A percentile compares a stretch with the other conserved stretches of the same genome.
phyloP scores from a whole-genome alignment of 2,329 filamentous ascomycete species.

The Lecanicillium sp. region DNA sequence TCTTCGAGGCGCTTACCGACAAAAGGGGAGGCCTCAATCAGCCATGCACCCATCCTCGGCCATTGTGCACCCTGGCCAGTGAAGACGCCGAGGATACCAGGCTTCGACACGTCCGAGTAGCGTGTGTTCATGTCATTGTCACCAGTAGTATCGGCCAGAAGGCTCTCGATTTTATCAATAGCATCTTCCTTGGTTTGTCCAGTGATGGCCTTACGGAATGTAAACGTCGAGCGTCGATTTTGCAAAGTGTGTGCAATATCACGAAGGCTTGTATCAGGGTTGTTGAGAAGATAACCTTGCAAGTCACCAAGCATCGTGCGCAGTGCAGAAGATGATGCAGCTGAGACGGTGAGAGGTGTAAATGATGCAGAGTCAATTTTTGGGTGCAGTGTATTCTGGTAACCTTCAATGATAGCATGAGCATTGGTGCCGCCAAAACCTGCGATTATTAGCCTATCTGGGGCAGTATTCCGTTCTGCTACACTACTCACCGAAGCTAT shows the following conservation, averaged over 20 bases:
- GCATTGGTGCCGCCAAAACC: conserved; percentile 35
- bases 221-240: conserved; percentile 6
- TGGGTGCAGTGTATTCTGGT: conserved; percentile 5
- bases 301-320: neutral
- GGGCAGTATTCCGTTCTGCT: too few species aligned
- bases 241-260: conserved; percentile 11
- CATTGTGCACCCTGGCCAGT: conserved; percentile 23
- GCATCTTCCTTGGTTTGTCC: neutral
- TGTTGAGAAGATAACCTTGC: neutral
- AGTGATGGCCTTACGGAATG: conserved; percentile 8
- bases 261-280: neutral
- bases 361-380: conserved; percentile 12
- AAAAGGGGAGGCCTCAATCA: conserved; percentile 14
- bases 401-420: conserved; percentile 17
- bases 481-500: conserved; percentile 15
- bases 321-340: neutral
- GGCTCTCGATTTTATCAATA: too few species aligned
- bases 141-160: too few species aligned
- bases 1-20: conserved; percentile 14
- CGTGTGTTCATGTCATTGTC: too few species aligned
- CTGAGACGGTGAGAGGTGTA: conserved; percentile 5
- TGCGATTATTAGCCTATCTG: conserved; percentile 12
- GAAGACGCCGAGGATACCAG: conserved; percentile 14
- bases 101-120: too few species aligned
- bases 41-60: conserved; percentile 19